Base-by-base conservation (phyloP, 148 eudicot genomes). In the Pharnaceum exiguum region DNA sequence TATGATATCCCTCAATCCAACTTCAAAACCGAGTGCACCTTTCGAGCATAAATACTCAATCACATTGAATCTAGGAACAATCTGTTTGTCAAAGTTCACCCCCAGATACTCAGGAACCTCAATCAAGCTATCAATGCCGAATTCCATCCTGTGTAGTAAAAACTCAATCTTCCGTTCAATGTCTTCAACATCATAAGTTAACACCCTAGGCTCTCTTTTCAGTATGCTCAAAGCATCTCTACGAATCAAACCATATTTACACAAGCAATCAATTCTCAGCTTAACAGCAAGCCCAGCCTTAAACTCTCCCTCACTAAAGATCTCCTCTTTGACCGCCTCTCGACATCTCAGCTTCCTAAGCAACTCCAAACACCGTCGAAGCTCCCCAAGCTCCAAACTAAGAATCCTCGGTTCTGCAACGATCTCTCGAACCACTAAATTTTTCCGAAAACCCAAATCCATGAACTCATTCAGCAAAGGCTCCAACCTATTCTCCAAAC, bases 91-190 rank as follows among this genome's bases (percentile, higher is more conserved):
- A 42, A 87, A 85, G 77, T 77, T 83, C 42, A 87, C 82, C 21
- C 97, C 97, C 45, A 91, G 62, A 77, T 85, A 91, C 39, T 77
- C 86, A 0, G 97, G 97, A 22, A 85, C 90, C 45, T 87, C 94
- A 43, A 87, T 71, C 62, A 91, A 49, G 71, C 88, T 75, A 21
- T 64, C 74, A 55, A 91, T 57, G 48, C 73, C 68, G 54, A 68
- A 71, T 24, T 78, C 75, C 94, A 85, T 87, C 54, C 35, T 70
- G 39, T 53, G 60, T 25, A 87, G 35, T 45, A 91, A 65, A 72
- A 85, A 91, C 16, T 85, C 84, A 55, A 91, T 77, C 74, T 87
- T 91, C 60, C 64, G 72, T 64, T 80, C 82, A 50, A 87, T 75
- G 27, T 91, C 94, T 43, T 66, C 63, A 33, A 85, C 62, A 36